A percentile compares a stretch with the other conserved stretches of the same genome.
These are phyloP conservation scores for Evansstolkia leycettana DNA, from an alignment of 495 filamentous ascomycete species.

Conservation along the genomic window DNA sequence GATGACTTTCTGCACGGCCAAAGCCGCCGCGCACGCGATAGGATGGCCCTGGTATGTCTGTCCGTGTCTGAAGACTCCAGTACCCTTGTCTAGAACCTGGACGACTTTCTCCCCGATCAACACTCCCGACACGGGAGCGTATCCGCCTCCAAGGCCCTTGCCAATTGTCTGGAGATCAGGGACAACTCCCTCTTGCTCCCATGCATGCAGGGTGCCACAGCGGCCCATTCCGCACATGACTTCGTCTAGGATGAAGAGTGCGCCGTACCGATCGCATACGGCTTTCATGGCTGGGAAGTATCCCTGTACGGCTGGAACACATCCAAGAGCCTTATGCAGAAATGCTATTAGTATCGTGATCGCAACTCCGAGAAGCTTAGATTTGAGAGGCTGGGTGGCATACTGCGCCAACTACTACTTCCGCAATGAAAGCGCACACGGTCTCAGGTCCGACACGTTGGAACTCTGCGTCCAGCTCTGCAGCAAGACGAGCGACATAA, in stretches of 20 bases:
- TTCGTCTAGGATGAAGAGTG: slow-evolving; percentile 62
- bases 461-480: slow-evolving; percentile 68
- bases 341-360: background rate
- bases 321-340: slow-evolving; percentile 43
- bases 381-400: slow-evolving; percentile 6
- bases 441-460: slow-evolving; percentile 54
- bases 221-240: slow-evolving; percentile 73
- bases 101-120: slow-evolving; percentile 43
- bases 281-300: slow-evolving; percentile 52
- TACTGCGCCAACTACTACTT: slow-evolving; percentile 54
- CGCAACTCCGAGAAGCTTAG: background rate
- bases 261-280: slow-evolving; percentile 53
- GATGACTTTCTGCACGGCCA: slow-evolving; percentile 42
- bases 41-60: slow-evolving; percentile 52
- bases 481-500: slow-evolving; percentile 46
- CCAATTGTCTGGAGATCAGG: slow-evolving; percentile 62
- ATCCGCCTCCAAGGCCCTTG: slow-evolving; percentile 57
- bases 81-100: slow-evolving; percentile 40
- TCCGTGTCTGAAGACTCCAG: slow-evolving; percentile 41
- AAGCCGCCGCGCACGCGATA: slow-evolving; percentile 41
- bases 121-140: slow-evolving; percentile 49
- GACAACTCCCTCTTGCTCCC: slow-evolving; percentile 48
- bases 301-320: slow-evolving; percentile 47
- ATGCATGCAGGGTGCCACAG: slow-evolving; percentile 54
- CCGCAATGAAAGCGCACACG: slow-evolving; percentile 67